Conservation (phyloP, 2,329 filamentous ascomycete species). For the Penicillium sp. region DNA sequence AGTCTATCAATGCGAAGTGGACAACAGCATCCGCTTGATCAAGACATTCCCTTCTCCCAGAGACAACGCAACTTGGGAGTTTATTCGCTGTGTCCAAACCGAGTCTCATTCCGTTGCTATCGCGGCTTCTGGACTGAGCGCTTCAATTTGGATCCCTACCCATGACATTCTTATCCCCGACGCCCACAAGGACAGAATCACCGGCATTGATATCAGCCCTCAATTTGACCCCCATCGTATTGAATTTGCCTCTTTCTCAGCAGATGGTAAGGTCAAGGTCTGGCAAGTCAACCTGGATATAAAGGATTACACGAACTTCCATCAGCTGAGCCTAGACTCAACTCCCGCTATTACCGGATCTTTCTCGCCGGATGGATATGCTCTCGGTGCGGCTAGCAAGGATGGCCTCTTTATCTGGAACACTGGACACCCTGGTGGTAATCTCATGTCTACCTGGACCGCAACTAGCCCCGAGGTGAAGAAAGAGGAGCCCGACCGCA, state of each 20-base stretch:
- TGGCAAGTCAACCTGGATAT: slow-evolving; percentile 37
- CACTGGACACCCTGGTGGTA: slow-evolving; percentile 34
- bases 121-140: slow-evolving; percentile 32
- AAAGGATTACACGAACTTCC: slow-evolving; percentile 31
- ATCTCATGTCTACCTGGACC: slow-evolving; percentile 36
- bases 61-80: slow-evolving; percentile 34
- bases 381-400: slow-evolving; percentile 38
- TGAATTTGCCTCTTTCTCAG: slow-evolving; percentile 39
- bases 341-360: slow-evolving; percentile 35
- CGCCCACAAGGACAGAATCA: slow-evolving; percentile 38
- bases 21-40: slow-evolving; percentile 31
- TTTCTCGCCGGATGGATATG: slow-evolving; percentile 43
- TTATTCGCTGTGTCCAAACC: slow-evolving; percentile 30
- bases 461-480: slow-evolving; percentile 25
- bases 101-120: slow-evolving; percentile 30
- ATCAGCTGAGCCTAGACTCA: slow-evolving; percentile 32
- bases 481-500: slow-evolving; percentile 27
- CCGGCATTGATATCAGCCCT: slow-evolving; percentile 36
- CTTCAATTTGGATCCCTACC: slow-evolving; percentile 40
- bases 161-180: slow-evolving; percentile 34
- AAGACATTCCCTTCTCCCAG: slow-evolving; percentile 28
- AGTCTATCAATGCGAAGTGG: slow-evolving; percentile 35
- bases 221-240: slow-evolving; percentile 26
- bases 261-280: slow-evolving; percentile 39
- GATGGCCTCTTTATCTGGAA: slow-evolving; percentile 42